These are phyloP conservation scores for Sporothrix inflata DNA, from an alignment of 2,329 filamentous ascomycete species.

Conservation along the genomic window DNA sequence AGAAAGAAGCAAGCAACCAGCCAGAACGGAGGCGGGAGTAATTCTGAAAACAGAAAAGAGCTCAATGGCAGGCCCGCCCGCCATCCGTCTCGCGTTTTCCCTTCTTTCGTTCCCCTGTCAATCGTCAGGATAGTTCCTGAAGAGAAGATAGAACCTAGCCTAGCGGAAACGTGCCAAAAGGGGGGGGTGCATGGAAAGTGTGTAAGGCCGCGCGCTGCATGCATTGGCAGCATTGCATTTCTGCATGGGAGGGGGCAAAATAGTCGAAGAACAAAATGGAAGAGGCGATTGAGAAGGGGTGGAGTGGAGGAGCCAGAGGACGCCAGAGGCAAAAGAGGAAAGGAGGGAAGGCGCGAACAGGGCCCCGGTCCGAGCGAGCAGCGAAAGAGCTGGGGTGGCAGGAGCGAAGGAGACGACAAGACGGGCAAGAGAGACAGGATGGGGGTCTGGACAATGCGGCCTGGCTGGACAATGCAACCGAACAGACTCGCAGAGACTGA, in stretches of 20 bases:
- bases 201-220: not conserved
- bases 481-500: not conserved
- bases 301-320: not conserved
- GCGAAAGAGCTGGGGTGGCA: not conserved
- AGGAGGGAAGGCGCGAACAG: slow-evolving; percentile 1
- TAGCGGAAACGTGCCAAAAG: slow-evolving; percentile 20
- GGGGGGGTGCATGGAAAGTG: slow-evolving; percentile 8
- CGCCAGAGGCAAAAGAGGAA: not conserved
- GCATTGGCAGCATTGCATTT: slow-evolving; percentile 9
- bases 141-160: not conserved
- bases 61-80: slow-evolving; percentile 12
- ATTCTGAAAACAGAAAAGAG: slow-evolving; percentile 18
- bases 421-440: not conserved
- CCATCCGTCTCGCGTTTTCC: not conserved
- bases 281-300: not conserved
- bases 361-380: not conserved
- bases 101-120: not conserved
- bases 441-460: slow-evolving; percentile 2
- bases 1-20: not conserved
- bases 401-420: not conserved
- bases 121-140: not conserved
- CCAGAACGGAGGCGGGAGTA: not conserved
- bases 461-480: slow-evolving; percentile 3
- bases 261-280: not conserved
- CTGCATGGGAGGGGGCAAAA: slow-evolving; percentile 9